Percentiles rank a stretch among this genome's conserved stretches.
Conservation (phyloP, 1,284 basidiomycete genomes). For the Rhodotorula sp. region DNA sequence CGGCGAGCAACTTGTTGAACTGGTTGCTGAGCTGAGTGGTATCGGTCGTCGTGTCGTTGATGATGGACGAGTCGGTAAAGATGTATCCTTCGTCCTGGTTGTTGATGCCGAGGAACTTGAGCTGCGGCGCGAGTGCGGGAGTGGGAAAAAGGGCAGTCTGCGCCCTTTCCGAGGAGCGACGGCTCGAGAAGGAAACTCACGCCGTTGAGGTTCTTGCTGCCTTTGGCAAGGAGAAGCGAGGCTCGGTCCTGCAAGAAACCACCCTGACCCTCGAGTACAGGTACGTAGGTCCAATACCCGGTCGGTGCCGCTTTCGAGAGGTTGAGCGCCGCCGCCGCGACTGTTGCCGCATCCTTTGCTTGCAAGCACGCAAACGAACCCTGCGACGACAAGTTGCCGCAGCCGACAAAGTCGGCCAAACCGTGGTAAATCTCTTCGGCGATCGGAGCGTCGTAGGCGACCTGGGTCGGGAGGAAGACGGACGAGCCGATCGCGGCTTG, state of each 20-base stretch:
- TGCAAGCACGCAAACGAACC: not conserved
- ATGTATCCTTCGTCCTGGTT: slow-evolving; percentile 2
- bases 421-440: not conserved
- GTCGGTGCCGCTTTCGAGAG: not conserved
- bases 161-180: not conserved
- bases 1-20: slow-evolving; percentile 5
- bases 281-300: not conserved
- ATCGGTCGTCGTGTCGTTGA: not conserved
- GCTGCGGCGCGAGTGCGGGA: not conserved
- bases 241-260: not conserved
- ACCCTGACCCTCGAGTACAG: not conserved
- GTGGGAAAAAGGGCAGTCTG: not conserved
- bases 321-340: not conserved
- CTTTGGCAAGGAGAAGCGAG: not conserved
- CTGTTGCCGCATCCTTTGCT: not conserved
- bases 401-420: not conserved
- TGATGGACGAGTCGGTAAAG: not conserved
- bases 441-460: not conserved
- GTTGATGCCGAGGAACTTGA: slow-evolving; percentile 2
- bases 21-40: not conserved
- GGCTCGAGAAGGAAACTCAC: not conserved
- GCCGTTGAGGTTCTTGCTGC: not conserved
- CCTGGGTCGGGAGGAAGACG: slow-evolving; percentile 5
- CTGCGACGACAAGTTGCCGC: not conserved
- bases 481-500: slow-evolving; percentile 1